Base-by-base conservation (phyloP, 805 yeast genomes). In the Candida qinlingensis region DNA sequence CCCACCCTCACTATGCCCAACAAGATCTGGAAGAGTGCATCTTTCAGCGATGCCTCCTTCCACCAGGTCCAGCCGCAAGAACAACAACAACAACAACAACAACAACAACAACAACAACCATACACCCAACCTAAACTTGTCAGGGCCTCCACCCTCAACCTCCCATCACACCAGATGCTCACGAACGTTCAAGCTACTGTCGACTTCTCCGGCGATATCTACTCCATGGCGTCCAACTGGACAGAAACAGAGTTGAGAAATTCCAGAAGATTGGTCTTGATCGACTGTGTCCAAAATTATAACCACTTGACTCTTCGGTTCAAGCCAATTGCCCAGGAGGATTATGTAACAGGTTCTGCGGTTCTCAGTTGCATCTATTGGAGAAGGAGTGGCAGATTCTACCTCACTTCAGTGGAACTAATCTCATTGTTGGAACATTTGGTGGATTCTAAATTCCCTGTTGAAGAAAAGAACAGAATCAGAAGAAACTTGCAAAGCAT, bases 381-480 rank as follows among this genome's bases (percentile, higher is more conserved):
- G 82, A 64, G 67, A 38, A 79, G 74, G 42, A 65, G 70, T 13
- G 61, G 65, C n/a, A 65, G 72, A 50, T 73, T 69, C 59, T 79
- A 72, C 47, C 80, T 82, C 31, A 83, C 89, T 0, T 77, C 84
- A 2, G 88, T 83, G 19, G 89, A 83, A 60, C 70, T 83, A 39
- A 78, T 83, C 13, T 60, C 71, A 25, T 62, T 83, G 6, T 63
- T 83, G 35, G 88, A 83, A 58, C 71, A 73, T 49, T 67, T 83
- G 40, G 79, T 82, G 27, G 73, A 61, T 39, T 57, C 77, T 45
- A 76, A 74, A 53, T 83, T 83, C 61, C 70, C 77, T 6, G 80
- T 82, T 25, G 86, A 83, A 57, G 89, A 83, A 62, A 83, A 83
- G 63, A 83, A 83, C 63, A 69, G 89, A 45, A 80, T 83, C 30